A percentile compares a stretch with the other conserved stretches of the same genome.
phyloP scores from a whole-genome alignment of 2,329 filamentous ascomycete genomes.

The Ascochyta lentis region DNA sequence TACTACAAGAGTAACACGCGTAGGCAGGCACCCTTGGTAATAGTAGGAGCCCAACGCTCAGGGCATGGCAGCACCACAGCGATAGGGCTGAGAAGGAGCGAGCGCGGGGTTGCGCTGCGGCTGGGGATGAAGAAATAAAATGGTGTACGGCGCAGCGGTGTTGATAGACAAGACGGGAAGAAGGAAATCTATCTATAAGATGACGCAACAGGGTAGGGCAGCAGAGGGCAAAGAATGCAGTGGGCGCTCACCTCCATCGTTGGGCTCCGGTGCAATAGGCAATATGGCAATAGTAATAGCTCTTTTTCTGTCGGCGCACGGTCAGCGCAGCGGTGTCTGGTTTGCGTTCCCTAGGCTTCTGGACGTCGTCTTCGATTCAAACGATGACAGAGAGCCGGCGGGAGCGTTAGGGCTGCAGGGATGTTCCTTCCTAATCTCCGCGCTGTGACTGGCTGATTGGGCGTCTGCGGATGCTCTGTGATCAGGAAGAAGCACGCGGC shows the following conservation, averaged over 20 bases:
- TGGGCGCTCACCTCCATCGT: conserved; percentile 20
- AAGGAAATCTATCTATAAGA: conserved; percentile 15
- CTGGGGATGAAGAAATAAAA: neutral
- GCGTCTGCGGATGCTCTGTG: conserved; percentile 9
- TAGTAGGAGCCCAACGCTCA: conserved; percentile 29
- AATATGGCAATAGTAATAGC: conserved; percentile 17
- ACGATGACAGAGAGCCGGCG: conserved; percentile 17
- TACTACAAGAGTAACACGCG: conserved; percentile 44
- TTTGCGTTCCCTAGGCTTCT: conserved; percentile 20
- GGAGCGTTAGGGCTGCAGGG: conserved; percentile 18
- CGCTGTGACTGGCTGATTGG: conserved; percentile 15
- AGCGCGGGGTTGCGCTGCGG: neutral
- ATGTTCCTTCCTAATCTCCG: conserved; percentile 18
- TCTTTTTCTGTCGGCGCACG: conserved; percentile 20
- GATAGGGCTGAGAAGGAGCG: conserved; percentile 39
- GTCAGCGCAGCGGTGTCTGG: conserved; percentile 21
- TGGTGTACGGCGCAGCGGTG: conserved; percentile 4
- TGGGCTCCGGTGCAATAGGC: conserved; percentile 19
- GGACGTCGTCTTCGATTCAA: conserved; percentile 17
- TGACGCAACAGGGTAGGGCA: conserved; percentile 19
- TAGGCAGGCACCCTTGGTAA: conserved; percentile 13
- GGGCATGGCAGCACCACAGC: conserved; percentile 34
- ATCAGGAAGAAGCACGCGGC: conserved; percentile 14
- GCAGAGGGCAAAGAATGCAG: conserved; percentile 15
- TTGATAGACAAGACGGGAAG: conserved; percentile 8